Percentiles rank a stretch among this genome's conserved stretches.
phyloP scores from a whole-genome alignment of 1,284 basidiomycete species.

The Uromyces viciae-fabae region DNA sequence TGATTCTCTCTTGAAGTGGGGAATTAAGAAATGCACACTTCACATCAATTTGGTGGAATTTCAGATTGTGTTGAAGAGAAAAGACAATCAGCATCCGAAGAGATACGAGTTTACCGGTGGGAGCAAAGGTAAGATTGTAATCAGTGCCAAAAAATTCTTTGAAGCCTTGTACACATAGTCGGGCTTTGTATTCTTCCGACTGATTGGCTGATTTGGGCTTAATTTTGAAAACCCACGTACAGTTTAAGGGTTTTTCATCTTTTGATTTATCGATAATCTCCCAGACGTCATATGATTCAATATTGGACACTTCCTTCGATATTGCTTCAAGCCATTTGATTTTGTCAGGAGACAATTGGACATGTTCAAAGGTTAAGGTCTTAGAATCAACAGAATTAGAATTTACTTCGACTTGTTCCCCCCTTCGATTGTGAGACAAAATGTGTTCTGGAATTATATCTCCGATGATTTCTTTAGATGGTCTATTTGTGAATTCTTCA shows the following conservation, averaged over 20 bases:
- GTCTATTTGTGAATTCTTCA: too few species aligned
- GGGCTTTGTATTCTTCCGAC: not conserved
- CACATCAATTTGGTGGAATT: conserved; percentile 1
- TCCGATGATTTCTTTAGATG: not conserved
- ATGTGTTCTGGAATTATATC: not conserved
- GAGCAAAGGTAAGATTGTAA: not conserved
- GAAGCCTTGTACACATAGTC: not conserved
- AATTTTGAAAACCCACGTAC: not conserved
- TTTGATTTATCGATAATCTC: not conserved
- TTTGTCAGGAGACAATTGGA: not conserved
- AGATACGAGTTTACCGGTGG: not conserved
- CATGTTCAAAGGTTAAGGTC: not conserved
- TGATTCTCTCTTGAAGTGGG: not conserved
- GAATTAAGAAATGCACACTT: not conserved
- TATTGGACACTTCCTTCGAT: not conserved
- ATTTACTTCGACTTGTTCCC: too few species aligned
- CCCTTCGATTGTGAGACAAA: not conserved
- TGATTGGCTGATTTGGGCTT: not conserved
- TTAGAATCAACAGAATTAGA: not conserved
- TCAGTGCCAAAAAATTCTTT: not conserved
- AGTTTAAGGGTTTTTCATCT: not conserved
- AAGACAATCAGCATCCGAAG: not conserved
- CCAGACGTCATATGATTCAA: not conserved
- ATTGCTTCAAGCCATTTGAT: not conserved
- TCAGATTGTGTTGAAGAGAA: not conserved